Evolutionary conservation across 345 rosid species (phyloP).

Genomic region (Ailanthus altissimus): DNA sequence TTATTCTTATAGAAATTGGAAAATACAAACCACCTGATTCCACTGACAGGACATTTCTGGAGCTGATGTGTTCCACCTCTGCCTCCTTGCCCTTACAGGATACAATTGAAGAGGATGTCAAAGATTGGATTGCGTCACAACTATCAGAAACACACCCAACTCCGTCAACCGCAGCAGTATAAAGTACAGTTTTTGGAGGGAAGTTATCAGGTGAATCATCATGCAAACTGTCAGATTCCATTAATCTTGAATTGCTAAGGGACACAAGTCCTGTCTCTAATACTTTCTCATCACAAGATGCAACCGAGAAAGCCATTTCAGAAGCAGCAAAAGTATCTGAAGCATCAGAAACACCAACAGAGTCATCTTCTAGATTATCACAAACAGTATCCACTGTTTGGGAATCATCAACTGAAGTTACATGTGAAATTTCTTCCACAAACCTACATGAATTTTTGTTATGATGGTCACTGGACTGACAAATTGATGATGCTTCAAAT

Average conservation of each 20-base stretch:
- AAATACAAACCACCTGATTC: constrained; percentile 46
- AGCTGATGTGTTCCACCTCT: constrained; percentile 15
- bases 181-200: constrained; percentile 11
- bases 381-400: background rate
- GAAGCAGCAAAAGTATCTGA: constrained; percentile 19
- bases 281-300: constrained; percentile 13
- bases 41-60: constrained; percentile 28
- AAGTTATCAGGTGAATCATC: constrained; percentile 25
- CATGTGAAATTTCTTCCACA: constrained; percentile 19
- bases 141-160: constrained; percentile 24
- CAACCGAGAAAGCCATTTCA: constrained; percentile 20
- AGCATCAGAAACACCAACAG: constrained; percentile 19
- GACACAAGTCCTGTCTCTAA: constrained; percentile 23
- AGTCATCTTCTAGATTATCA: constrained; percentile 14
- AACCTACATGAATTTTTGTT: constrained; percentile 15
- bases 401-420: constrained; percentile 19
- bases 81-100: constrained; percentile 23
- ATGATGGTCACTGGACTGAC: constrained; percentile 14
- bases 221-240: constrained; percentile 14
- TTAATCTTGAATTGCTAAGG: constrained; percentile 18
- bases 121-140: constrained; percentile 17
- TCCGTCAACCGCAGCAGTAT: constrained; percentile 6
- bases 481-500: background rate
- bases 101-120: constrained; percentile 11
- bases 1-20: background rate